A percentile compares a stretch with the other conserved stretches of the same genome.
phyloP scores from a whole-genome alignment of 192 early-diverging fungal genomes.

The Entomortierella lignicola region DNA sequence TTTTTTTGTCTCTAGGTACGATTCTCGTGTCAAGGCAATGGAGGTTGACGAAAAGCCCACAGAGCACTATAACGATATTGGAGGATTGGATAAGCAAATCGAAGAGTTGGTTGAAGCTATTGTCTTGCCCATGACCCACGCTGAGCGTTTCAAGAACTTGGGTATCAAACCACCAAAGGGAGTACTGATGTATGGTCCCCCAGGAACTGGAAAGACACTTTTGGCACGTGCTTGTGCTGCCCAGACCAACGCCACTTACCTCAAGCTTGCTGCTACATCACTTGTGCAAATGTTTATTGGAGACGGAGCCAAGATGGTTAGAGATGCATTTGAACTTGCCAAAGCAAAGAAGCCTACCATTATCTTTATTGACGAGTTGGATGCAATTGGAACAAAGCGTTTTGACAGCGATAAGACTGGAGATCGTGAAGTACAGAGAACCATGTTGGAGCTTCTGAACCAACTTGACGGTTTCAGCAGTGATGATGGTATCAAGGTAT shows the following conservation, averaged over 20 bases:
- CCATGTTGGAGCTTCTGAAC: slow-evolving; percentile 98
- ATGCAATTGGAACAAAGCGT: slow-evolving; percentile 99
- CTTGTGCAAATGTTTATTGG: slow-evolving; percentile 98
- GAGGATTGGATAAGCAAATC: slow-evolving; percentile 91
- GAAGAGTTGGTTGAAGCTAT: slow-evolving; percentile 90
- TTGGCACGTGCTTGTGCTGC: slow-evolving; percentile 98
- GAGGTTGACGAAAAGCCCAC: slow-evolving; percentile 99
- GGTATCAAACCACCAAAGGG: slow-evolving; percentile 92
- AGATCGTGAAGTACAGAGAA: slow-evolving; percentile 98
- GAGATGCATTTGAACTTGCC: slow-evolving; percentile 96
- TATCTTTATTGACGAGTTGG: slow-evolving; percentile 99
- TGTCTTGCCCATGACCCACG: slow-evolving; percentile 89
- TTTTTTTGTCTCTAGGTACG: slow-evolving; percentile 72
- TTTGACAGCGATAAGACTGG: slow-evolving; percentile 98
- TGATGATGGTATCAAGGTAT: slow-evolving; percentile 96
- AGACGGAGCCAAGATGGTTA: slow-evolving; percentile 96
- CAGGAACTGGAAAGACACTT: slow-evolving; percentile 91
- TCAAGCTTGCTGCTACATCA: slow-evolving; percentile 97
- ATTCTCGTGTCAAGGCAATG: slow-evolving; percentile 99
- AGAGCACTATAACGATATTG: slow-evolving; percentile 96
- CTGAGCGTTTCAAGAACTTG: slow-evolving; percentile 86
- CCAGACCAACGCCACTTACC: slow-evolving; percentile 94
- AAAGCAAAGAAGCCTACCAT: slow-evolving; percentile 99
- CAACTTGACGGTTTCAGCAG: slow-evolving; percentile 97
- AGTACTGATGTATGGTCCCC: slow-evolving; percentile 86